Evolutionary conservation across 164 flowering plant genomes (phyloP).

Genomic region (Dillenia suffruticosa): DNA sequence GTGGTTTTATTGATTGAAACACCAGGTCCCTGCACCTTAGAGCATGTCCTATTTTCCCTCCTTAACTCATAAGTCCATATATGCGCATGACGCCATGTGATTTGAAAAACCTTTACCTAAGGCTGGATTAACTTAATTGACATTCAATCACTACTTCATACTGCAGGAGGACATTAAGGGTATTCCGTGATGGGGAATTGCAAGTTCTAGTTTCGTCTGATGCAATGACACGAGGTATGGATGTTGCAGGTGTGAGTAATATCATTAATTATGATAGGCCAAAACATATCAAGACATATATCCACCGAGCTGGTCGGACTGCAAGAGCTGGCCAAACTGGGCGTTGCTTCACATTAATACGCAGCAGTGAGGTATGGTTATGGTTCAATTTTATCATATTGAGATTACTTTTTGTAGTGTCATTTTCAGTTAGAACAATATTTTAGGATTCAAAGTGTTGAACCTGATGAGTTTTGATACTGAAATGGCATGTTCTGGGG

Average conservation of each 20-base stretch:
- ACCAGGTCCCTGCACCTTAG: no score
- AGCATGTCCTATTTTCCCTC: no score
- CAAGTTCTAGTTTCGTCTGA: slow-evolving; percentile 89
- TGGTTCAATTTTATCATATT: no score
- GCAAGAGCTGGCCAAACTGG: slow-evolving; percentile 91
- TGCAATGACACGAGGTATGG: slow-evolving; percentile 99
- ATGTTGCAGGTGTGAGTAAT: slow-evolving; percentile 78
- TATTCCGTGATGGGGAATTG: slow-evolving; percentile 65
- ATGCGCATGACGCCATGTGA: no score
- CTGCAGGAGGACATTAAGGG: slow-evolving; percentile 72
- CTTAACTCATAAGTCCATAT: no score
- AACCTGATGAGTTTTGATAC: no score
- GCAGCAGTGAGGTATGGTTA: slow-evolving; percentile 54
- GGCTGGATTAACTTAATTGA: neutral
- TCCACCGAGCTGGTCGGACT: slow-evolving; percentile 94
- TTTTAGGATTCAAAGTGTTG: no score
- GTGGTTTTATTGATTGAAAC: no score
- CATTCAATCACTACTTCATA: neutral
- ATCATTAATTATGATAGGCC: slow-evolving; percentile 90
- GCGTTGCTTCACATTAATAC: slow-evolving; percentile 75
- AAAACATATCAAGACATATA: slow-evolving; percentile 62
- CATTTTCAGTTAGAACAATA: no score
- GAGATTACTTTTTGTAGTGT: no score
- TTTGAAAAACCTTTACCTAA: neutral
- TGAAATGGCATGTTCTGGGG: no score